Evolutionary conservation across 768 basidiomycete genomes (phyloP).

Genomic region (Auricularia heimuer): DNA sequence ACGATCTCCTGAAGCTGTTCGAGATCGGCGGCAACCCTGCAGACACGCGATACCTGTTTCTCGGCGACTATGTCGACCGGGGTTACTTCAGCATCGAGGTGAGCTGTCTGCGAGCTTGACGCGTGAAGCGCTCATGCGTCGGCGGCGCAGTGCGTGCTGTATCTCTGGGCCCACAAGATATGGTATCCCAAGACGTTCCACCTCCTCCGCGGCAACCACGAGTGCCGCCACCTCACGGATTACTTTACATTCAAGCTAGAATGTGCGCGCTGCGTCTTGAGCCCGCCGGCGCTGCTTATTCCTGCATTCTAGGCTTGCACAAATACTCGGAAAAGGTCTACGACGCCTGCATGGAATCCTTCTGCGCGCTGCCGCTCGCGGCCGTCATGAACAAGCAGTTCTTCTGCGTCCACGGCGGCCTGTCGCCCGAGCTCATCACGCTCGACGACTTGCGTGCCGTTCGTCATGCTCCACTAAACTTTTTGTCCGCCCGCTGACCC

Average conservation of each 20-base stretch:
- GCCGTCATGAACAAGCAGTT: constrained; percentile 92
- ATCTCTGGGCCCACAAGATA: constrained; percentile 89
- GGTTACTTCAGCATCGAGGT: constrained; percentile 86
- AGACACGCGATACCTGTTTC: constrained; percentile 82
- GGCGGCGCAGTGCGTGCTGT: constrained; percentile 63
- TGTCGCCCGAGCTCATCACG: constrained; percentile 76
- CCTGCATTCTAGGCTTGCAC: constrained; percentile 55
- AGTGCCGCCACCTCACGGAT: constrained; percentile 92
- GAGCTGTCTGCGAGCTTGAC: constrained; percentile 9
- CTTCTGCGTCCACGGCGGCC: constrained; percentile 95
- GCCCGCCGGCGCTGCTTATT: not conserved
- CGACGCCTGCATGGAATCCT: constrained; percentile 85
- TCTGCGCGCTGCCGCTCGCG: constrained; percentile 81
- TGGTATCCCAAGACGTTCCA: constrained; percentile 75
- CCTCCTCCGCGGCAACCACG: constrained; percentile 90
- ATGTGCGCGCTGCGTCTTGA: constrained; percentile 42
- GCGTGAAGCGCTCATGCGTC: not conserved
- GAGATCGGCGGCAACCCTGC: constrained; percentile 83
- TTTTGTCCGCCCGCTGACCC: constrained; percentile 3
- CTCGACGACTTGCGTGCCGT: constrained; percentile 67
- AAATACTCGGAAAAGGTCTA: constrained; percentile 84
- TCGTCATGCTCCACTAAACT: constrained; percentile 16
- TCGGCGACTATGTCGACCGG: constrained; percentile 96
- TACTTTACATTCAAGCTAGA: constrained; percentile 98
- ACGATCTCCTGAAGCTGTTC: constrained; percentile 96